Evolutionary conservation across 352 stramenopile genomes (phyloP).

Genomic region (Phytophthora brassicae): DNA sequence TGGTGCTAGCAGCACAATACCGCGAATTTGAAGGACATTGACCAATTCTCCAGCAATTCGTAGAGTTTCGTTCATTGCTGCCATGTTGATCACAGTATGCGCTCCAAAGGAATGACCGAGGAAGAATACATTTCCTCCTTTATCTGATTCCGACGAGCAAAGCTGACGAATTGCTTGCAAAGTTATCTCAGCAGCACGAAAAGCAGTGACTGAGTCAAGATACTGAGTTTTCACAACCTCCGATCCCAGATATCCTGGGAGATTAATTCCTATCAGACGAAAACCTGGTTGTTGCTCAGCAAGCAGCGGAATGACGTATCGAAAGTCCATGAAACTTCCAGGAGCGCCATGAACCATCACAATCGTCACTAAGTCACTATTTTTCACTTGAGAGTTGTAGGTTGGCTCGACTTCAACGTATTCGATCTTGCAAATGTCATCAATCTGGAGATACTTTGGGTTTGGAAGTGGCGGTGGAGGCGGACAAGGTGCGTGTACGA

Average conservation of each 20-base stretch:
- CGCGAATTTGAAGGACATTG: slow-evolving; percentile 27
- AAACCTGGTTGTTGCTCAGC: slow-evolving; percentile 20
- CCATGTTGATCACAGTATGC: slow-evolving; percentile 33
- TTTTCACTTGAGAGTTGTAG: neutral
- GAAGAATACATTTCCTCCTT: slow-evolving; percentile 30
- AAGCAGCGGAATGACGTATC: slow-evolving; percentile 54
- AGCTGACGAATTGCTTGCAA: slow-evolving; percentile 35
- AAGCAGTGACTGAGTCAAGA: slow-evolving; percentile 35
- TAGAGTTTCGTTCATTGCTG: slow-evolving; percentile 28
- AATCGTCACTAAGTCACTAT: slow-evolving; percentile 23
- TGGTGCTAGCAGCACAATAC: slow-evolving; percentile 42
- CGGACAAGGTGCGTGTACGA: slow-evolving; percentile 21
- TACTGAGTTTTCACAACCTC: slow-evolving; percentile 31
- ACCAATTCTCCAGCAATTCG: slow-evolving; percentile 10
- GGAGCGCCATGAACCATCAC: slow-evolving; percentile 62
- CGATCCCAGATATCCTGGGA: slow-evolving; percentile 43
- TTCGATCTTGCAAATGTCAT: slow-evolving; percentile 38
- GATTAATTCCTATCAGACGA: slow-evolving; percentile 40
- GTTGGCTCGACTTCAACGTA: slow-evolving; percentile 36
- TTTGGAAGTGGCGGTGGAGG: slow-evolving; percentile 34
- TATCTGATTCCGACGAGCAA: slow-evolving; percentile 13
- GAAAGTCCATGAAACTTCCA: slow-evolving; percentile 52
- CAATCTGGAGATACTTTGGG: slow-evolving; percentile 33
- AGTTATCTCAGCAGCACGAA: slow-evolving; percentile 34
- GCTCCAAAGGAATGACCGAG: slow-evolving; percentile 41